Conservation (phyloP, 2,329 filamentous ascomycete species). For the Curvularia sp. region DNA sequence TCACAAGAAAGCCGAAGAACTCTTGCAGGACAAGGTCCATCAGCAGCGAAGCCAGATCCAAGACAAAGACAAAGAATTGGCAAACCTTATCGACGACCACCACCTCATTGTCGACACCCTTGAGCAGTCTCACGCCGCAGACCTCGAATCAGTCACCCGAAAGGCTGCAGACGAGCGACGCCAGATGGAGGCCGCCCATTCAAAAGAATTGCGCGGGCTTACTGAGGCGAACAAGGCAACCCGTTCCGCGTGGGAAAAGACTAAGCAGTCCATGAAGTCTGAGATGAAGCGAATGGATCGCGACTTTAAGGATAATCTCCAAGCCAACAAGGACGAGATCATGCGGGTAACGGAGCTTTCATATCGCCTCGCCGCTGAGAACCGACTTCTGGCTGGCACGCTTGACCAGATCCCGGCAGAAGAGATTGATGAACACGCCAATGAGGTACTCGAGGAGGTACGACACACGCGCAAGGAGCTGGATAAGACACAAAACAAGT, state of each 20-base stretch:
- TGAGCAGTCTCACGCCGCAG: background rate
- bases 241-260: background rate
- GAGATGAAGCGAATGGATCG: background rate
- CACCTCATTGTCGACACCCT: background rate
- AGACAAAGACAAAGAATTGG: background rate
- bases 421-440: background rate
- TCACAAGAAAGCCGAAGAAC: background rate
- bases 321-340: background rate
- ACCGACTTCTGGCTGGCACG: background rate
- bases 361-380: background rate
- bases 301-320: background rate
- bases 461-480: background rate
- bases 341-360: background rate
- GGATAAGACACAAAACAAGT: background rate
- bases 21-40: background rate
- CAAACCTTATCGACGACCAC: background rate
- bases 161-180: background rate
- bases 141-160: background rate
- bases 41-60: background rate
- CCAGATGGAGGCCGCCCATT: background rate
- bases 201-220: background rate
- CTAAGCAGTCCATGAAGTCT: background rate
- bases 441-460: background rate
- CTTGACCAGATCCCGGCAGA: background rate
- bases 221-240: background rate